Conservation (phyloP, 2,329 filamentous ascomycete species). For the Aureobasidium vineae region DNA sequence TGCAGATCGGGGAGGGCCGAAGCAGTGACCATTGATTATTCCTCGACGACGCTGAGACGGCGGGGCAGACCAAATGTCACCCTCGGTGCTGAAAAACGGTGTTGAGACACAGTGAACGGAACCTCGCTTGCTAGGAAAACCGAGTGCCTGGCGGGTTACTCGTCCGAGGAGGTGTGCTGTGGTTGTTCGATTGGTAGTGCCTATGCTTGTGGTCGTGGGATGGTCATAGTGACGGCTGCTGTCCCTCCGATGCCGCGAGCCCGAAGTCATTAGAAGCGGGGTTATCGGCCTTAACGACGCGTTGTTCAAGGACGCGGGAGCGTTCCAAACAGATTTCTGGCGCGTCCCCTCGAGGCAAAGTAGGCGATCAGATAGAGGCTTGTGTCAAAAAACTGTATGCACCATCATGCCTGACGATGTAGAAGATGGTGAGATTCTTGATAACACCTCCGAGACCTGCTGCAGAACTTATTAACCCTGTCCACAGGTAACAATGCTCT, state of each 20-base stretch:
- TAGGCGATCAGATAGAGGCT: too few relatives aligned
- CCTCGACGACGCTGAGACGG: background rate
- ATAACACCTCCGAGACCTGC: background rate
- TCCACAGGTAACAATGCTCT: background rate
- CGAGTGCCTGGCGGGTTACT: background rate
- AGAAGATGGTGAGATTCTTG: background rate
- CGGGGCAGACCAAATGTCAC: background rate
- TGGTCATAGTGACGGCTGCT: background rate
- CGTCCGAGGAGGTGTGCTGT: background rate
- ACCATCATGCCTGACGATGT: background rate
- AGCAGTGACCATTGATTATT: constrained; percentile 11
- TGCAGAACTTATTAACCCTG: background rate
- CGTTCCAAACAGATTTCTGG: background rate
- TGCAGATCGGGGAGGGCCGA: constrained; percentile 8
- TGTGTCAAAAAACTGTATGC: background rate
- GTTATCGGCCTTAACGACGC: constrained; percentile 1
- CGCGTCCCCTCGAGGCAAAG: constrained; percentile 9
- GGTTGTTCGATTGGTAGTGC: background rate
- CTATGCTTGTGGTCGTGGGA: too few relatives aligned
- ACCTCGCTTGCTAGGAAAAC: background rate
- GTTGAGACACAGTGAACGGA: background rate
- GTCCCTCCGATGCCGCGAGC: background rate
- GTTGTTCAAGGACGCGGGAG: background rate
- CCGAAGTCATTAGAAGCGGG: background rate
- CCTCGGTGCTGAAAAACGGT: background rate